Base-by-base conservation (phyloP, 2,329 filamentous ascomycete species). In the Chlorencoelia australis region DNA sequence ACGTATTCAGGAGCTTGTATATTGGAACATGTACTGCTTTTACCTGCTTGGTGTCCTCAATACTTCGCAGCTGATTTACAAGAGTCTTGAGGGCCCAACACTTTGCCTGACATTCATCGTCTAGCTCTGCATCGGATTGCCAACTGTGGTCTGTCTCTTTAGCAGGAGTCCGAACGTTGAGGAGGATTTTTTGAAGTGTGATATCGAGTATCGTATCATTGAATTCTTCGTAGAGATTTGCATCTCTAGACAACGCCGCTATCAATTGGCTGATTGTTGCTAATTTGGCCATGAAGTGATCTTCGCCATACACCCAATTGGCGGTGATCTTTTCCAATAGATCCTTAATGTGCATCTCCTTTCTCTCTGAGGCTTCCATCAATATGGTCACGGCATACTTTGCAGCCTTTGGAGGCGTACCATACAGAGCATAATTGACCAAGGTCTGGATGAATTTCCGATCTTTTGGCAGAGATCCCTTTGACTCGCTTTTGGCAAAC, bases 311-410 rank as follows among this genome's bases (percentile, higher is more conserved):
- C 3, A 71, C 67, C 67, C 83, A 88, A 33, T 76, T 72, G 46
- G 84, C 77, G 46, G 84, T 73, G 41, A 80, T 80, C 55, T 80
- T 82, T 37, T 80, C 73, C 6, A 95, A 61, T 8, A 98, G 69
- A 49, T 93, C 87, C 35, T 81, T 87, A 6, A 86, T 84, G 41
- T 86, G 83, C 64, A 93, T 81, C 53, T 88, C 82, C 57, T 85
- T 91, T 48, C 75, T 75, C 33, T 88, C 77, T 15, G 77, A 68
- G 7, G 45, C 46, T 22, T 83, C 79, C 60, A 94, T 75, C 36
- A 98, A 69, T 46, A 98, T 87, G 18, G 85, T 88, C 32, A 96
- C 78, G 0, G 91, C 91, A 62, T 96, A 87, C 60, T 98, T 98
- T 15, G 89, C 85, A 7, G 85, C 83, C 55, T 80, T 79, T 8